These are phyloP conservation scores for Tuber aestivum DNA, from an alignment of 495 filamentous ascomycete species.

Conservation along the genomic window DNA sequence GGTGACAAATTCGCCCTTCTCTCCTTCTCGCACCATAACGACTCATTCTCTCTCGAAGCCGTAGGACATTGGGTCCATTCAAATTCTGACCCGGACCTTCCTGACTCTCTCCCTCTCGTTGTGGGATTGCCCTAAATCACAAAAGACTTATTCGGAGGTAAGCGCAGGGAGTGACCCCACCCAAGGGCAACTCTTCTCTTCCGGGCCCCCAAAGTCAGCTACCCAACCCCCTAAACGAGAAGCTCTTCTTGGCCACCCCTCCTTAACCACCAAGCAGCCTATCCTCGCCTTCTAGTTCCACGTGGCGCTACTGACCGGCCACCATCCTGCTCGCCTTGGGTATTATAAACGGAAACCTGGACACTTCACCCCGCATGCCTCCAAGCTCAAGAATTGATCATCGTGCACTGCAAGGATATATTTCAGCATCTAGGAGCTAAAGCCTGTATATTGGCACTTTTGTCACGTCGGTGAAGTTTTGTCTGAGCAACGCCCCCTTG, in stretches of 20 bases:
- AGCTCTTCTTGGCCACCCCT: background rate
- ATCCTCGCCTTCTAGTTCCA: background rate
- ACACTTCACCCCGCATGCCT: slow-evolving; percentile 1
- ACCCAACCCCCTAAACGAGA: background rate
- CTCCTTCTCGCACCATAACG: background rate
- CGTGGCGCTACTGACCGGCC: background rate
- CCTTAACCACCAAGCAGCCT: background rate
- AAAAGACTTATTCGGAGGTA: background rate
- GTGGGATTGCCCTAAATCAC: background rate
- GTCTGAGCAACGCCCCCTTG: background rate
- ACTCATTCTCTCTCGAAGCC: background rate
- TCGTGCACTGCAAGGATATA: background rate
- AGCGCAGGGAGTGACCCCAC: background rate
- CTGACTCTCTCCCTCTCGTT: background rate
- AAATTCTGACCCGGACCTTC: background rate
- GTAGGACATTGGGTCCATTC: background rate
- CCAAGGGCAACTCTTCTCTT: background rate
- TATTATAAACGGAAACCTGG: background rate
- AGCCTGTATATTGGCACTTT: background rate
- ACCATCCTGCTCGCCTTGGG: background rate
- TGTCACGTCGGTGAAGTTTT: background rate
- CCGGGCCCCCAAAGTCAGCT: background rate
- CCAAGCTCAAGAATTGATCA: background rate
- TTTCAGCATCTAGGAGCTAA: background rate
- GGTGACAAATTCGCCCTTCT: background rate